Conservation (phyloP, 805 yeast species). For the Candida saitoana region DNA sequence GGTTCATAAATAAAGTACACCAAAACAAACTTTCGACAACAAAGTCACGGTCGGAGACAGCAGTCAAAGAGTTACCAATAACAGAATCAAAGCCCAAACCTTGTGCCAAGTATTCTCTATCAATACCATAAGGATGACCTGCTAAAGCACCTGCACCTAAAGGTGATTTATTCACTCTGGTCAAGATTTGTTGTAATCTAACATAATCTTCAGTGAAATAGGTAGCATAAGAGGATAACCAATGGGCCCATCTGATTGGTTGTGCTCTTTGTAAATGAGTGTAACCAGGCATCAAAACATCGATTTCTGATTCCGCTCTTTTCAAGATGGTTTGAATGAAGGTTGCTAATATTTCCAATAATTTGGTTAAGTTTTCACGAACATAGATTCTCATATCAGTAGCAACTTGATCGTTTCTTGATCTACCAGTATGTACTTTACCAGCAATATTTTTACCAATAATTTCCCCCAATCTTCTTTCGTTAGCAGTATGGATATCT, state of each 20-base stretch:
- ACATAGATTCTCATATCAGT: constrained; percentile 97
- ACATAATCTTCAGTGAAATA: constrained; percentile 88
- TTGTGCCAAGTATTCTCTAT: constrained; percentile 81
- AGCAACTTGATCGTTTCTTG: constrained; percentile 98
- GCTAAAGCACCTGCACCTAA: constrained; percentile 98
- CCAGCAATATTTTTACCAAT: constrained; percentile 94
- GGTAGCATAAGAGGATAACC: constrained; percentile 93
- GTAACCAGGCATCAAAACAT: constrained; percentile 96
- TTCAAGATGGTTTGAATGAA: constrained; percentile 63
- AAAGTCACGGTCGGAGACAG: constrained; percentile 96
- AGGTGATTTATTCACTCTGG: constrained; percentile 83
- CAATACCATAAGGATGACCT: constrained; percentile 99
- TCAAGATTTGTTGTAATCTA: constrained; percentile 74
- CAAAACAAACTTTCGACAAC: constrained; percentile 94
- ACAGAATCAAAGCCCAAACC: constrained; percentile 78
- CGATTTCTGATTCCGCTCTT: constrained; percentile 84
- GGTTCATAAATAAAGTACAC: constrained; percentile 93
- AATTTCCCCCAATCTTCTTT: constrained; percentile 93
- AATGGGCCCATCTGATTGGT: constrained; percentile 99
- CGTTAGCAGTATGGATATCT: constrained; percentile 98
- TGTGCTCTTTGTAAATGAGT: constrained; percentile 98
- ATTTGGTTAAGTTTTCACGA: constrained; percentile 67
- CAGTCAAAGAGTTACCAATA: constrained; percentile 94
- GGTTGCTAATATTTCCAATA: constrained; percentile 51
- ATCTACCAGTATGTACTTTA: constrained; percentile 98